Conservation (phyloP, 1,139 yeast genomes). For the Sugiyamaella novakii region DNA sequence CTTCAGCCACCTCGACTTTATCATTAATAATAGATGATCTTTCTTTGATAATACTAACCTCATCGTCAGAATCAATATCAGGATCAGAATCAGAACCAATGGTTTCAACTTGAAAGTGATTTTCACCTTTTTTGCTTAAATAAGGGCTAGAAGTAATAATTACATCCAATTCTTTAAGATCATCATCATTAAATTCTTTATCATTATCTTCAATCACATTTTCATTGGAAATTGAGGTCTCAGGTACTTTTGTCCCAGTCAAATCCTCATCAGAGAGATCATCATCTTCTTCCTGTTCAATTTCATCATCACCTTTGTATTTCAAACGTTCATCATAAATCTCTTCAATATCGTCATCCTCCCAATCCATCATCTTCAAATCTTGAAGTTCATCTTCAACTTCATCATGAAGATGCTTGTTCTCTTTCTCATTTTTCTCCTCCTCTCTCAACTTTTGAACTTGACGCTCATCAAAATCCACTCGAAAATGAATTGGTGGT, state of each 20-base stretch:
- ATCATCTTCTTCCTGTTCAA: slow-evolving; percentile 25
- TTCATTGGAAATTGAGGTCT: neutral
- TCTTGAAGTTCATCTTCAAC: neutral
- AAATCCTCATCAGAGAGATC: neutral
- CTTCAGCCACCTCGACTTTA: no score
- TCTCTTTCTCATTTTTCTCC: neutral
- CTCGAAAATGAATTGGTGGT: neutral
- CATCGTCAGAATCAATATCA: slow-evolving; percentile 4
- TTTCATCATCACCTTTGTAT: slow-evolving; percentile 35
- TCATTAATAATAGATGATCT: no score
- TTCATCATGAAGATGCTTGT: neutral
- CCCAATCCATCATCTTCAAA: slow-evolving; percentile 5
- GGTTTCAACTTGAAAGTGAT: neutral
- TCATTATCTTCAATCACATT: slow-evolving; percentile 10
- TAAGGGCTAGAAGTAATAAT: neutral
- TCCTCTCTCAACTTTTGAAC: slow-evolving; percentile 27
- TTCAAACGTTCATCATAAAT: slow-evolving; percentile 22
- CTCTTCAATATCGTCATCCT: slow-evolving; percentile 21
- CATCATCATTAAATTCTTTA: slow-evolving; percentile 12
- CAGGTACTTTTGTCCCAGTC: neutral
- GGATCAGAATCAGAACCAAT: no score
- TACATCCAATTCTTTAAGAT: slow-evolving; percentile 12
- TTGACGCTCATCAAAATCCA: slow-evolving; percentile 1
- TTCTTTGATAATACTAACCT: neutral
- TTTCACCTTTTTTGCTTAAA: neutral